Evolutionary conservation across 2,329 filamentous ascomycete genomes (phyloP).

Genomic region (Catunica adiposa): DNA sequence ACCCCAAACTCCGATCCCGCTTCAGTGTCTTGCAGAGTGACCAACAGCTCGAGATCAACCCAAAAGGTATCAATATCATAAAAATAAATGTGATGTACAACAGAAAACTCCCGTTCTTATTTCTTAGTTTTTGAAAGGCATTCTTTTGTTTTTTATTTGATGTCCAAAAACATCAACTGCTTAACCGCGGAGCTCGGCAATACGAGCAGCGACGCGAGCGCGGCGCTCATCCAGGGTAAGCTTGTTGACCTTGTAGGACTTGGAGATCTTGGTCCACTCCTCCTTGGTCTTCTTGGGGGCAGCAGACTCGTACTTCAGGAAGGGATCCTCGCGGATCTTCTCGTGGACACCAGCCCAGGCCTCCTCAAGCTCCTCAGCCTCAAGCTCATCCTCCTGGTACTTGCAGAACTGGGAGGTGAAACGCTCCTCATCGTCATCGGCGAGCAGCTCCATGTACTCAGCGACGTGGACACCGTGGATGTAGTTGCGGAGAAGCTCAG

Average conservation of each 20-base stretch:
- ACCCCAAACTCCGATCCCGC: neutral
- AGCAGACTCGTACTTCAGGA: conserved; percentile 69
- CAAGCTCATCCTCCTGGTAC: conserved; percentile 93
- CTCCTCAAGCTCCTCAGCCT: conserved; percentile 94
- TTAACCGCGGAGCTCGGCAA: conserved; percentile 51
- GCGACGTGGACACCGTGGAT: conserved; percentile 97
- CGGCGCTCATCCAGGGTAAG: conserved; percentile 70
- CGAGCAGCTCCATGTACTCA: conserved; percentile 99
- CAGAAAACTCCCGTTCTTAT: neutral
- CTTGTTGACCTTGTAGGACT: conserved; percentile 71
- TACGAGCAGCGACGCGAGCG: conserved; percentile 75
- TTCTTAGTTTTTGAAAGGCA: conserved; percentile 3
- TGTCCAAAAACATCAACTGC: conserved; percentile 4
- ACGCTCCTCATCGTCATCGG: conserved; percentile 99
- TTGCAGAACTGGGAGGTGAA: conserved; percentile 96
- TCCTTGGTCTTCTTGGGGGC: conserved; percentile 91
- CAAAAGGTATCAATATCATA: neutral
- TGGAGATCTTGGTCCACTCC: conserved; percentile 86
- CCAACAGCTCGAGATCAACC: neutral
- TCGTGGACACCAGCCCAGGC: conserved; percentile 89
- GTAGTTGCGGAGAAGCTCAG: conserved; percentile 96
- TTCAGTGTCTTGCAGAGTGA: neutral
- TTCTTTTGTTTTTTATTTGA: conserved; percentile 13
- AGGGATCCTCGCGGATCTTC: conserved; percentile 93
- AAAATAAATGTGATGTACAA: neutral